Evolutionary conservation across 208 protist genomes (phyloP).

Genomic region (Trypanosoma platydactyli): DNA sequence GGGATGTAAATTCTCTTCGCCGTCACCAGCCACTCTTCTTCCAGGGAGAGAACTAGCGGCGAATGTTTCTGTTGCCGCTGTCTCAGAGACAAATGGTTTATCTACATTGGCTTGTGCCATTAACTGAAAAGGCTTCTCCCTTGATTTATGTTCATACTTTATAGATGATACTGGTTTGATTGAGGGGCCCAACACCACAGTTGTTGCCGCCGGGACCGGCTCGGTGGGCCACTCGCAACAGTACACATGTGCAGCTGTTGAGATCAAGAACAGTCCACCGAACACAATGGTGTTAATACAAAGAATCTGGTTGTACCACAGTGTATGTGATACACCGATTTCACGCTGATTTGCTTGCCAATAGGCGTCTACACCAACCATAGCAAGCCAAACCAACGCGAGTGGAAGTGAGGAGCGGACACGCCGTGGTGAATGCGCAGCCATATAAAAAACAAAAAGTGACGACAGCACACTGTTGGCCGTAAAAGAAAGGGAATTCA

Average conservation of each 20-base stretch:
- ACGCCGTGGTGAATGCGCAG: slow-evolving; percentile 35
- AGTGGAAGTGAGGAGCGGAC: slow-evolving; percentile 32
- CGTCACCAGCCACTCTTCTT: no score
- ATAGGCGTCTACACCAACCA: slow-evolving; percentile 33
- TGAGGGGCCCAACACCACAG: not conserved
- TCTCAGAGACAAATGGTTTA: not conserved
- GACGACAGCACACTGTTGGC: slow-evolving; percentile 40
- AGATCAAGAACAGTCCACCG: slow-evolving; percentile 15
- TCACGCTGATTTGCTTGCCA: not conserved
- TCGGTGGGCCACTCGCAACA: slow-evolving; percentile 1
- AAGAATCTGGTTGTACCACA: slow-evolving; percentile 18
- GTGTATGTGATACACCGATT: not conserved
- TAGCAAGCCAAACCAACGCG: slow-evolving; percentile 34
- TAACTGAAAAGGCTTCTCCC: not conserved
- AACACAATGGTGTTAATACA: slow-evolving; percentile 16
- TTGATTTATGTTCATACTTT: slow-evolving; percentile 11
- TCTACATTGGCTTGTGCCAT: not conserved
- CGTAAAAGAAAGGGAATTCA: slow-evolving; percentile 31
- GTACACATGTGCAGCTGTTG: slow-evolving; percentile 14
- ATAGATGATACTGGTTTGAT: not conserved
- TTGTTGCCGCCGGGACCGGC: not conserved
- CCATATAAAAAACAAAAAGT: slow-evolving; percentile 39
- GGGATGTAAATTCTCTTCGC: not conserved
- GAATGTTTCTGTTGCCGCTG: not conserved
- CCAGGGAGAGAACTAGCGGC: no score